A percentile compares a stretch with the other conserved stretches of the same genome.
Conservation (phyloP, 805 yeast genomes). For the Candida succiphila region DNA sequence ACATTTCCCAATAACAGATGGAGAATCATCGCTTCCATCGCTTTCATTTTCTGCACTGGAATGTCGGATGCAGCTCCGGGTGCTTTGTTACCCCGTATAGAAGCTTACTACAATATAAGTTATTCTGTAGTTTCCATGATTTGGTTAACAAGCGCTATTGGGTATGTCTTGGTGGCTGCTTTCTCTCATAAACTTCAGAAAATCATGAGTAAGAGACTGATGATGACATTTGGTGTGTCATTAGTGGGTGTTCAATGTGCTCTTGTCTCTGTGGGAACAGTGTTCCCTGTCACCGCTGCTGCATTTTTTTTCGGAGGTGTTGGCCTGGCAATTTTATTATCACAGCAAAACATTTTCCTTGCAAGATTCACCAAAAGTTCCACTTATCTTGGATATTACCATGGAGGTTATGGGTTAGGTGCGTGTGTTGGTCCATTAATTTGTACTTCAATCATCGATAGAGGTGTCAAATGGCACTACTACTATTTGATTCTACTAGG, state of each 20-base stretch:
- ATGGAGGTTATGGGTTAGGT: conserved; percentile 66
- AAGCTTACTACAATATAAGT: conserved; percentile 32
- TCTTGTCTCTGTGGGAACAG: conserved; percentile 36
- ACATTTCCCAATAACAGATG: conserved; percentile 34
- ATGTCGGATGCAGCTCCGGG: conserved; percentile 51
- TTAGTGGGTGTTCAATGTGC: conserved; percentile 31
- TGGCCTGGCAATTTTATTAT: conserved; percentile 38
- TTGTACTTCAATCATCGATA: conserved; percentile 43
- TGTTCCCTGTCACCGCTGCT: conserved; percentile 36
- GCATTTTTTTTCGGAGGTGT: conserved; percentile 51
- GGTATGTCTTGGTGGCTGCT: conserved; percentile 41
- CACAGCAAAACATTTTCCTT: conserved; percentile 44
- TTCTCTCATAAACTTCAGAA: conserved; percentile 33
- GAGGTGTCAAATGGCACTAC: conserved; percentile 43
- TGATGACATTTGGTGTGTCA: conserved; percentile 28
- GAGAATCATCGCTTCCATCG: conserved; percentile 29
- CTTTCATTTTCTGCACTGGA: conserved; percentile 34
- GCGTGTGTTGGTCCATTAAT: conserved; percentile 62
- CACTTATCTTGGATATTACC: conserved; percentile 49
- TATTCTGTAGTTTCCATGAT: conserved; percentile 48
- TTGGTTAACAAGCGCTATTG: conserved; percentile 51
- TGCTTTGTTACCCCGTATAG: conserved; percentile 47
- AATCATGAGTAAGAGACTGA: conserved; percentile 29
- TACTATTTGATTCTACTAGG: conserved; percentile 41
- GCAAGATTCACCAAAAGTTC: conserved; percentile 43